phyloP scores from a whole-genome alignment of 2,329 filamentous ascomycete genomes.

The Chaetomiaceae sp. region DNA sequence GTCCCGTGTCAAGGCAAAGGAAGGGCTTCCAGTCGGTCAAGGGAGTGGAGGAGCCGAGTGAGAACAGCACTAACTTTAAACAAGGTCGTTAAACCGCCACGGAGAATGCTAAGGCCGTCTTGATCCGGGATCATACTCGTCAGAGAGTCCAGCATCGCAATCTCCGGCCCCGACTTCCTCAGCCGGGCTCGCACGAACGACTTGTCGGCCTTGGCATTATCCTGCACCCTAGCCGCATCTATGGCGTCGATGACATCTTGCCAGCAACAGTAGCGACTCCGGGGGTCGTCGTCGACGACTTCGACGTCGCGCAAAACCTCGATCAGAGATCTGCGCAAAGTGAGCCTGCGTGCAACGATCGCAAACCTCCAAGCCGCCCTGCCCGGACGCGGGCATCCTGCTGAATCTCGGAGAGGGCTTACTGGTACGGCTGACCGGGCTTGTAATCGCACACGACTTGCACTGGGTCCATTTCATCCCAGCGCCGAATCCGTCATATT shows the following conservation, averaged over 20 bases:
- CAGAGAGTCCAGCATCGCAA: neutral
- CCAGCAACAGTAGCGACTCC: neutral
- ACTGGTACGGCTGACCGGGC: neutral
- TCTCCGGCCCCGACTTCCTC: slow-evolving; percentile 1
- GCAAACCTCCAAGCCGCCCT: neutral
- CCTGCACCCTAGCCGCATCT: neutral
- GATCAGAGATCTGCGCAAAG: neutral
- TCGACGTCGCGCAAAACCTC: neutral
- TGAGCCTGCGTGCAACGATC: neutral
- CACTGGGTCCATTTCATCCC: neutral
- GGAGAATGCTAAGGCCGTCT: slow-evolving; percentile 1
- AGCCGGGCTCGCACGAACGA: neutral
- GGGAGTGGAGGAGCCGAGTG: too few relatives aligned
- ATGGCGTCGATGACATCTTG: slow-evolving; percentile 6
- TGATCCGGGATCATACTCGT: slow-evolving; percentile 1
- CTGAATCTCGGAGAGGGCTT: neutral
- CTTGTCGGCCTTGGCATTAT: neutral
- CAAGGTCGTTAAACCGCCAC: neutral
- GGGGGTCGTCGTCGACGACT: neutral
- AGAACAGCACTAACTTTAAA: slow-evolving; percentile 2
- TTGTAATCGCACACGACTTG: neutral
- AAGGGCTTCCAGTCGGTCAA: too few relatives aligned
- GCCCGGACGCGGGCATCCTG: neutral
- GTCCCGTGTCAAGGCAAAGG: too few relatives aligned
- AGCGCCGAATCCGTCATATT: too few relatives aligned